Evolutionary conservation across 1,284 basidiomycete species (phyloP).

Genomic region (Apiotrichum mycotoxinovorans): DNA sequence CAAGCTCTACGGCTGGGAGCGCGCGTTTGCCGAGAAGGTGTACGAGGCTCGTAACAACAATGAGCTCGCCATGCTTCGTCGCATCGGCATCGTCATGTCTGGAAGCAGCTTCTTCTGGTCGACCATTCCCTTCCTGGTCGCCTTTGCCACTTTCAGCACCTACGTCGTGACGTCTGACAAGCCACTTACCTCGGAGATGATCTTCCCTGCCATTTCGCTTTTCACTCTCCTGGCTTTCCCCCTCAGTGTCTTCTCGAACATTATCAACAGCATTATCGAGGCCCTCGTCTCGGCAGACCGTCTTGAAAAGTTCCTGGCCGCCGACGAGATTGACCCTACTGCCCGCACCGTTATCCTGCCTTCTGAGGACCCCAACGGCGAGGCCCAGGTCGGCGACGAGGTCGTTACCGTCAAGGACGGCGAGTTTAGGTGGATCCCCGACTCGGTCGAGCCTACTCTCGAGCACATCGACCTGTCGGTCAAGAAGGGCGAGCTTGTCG

Average conservation of each 20-base stretch:
- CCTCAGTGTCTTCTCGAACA: conserved; percentile 62
- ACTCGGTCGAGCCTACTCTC: conserved; percentile 60
- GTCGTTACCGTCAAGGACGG: conserved; percentile 68
- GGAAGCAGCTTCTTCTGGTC: conserved; percentile 37
- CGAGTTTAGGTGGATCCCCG: conserved; percentile 72
- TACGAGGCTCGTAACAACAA: conserved; percentile 75
- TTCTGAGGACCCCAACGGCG: conserved; percentile 50
- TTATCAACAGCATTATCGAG: conserved; percentile 50
- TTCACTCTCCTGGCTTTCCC: conserved; percentile 90
- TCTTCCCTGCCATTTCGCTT: conserved; percentile 90
- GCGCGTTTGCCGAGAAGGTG: conserved; percentile 69
- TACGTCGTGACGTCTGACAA: conserved; percentile 66
- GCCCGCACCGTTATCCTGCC: conserved; percentile 57
- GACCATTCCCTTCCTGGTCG: conserved; percentile 61
- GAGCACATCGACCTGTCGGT: conserved; percentile 72
- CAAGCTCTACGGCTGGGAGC: conserved; percentile 65
- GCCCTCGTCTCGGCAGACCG: conserved; percentile 81
- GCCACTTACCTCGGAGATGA: conserved; percentile 82
- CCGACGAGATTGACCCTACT: conserved; percentile 75
- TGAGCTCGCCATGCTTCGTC: conserved; percentile 74
- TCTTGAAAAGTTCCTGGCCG: conserved; percentile 69
- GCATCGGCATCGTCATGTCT: conserved; percentile 67
- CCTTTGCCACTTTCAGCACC: conserved; percentile 77
- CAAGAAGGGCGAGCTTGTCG: conserved; percentile 80
- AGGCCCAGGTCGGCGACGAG: conserved; percentile 61